Conservation (phyloP, 495 filamentous ascomycete species). For the Xylaria cubensis region DNA sequence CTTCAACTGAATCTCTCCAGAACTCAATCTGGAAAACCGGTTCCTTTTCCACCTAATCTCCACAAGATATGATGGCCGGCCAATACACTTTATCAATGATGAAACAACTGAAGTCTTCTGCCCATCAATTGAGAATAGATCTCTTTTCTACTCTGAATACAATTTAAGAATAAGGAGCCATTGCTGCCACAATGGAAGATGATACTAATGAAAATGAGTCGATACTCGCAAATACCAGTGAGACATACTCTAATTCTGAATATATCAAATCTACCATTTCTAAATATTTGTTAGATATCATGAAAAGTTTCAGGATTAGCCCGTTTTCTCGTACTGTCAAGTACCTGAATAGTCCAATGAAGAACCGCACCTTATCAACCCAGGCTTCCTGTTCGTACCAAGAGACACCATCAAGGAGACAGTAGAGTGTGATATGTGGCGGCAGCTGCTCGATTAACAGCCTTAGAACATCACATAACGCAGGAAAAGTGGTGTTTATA, state of each 20-base stretch:
- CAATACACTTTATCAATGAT: not conserved
- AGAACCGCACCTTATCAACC: not conserved
- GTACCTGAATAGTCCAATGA: not conserved
- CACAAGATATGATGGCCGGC: no score
- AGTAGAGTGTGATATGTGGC: not conserved
- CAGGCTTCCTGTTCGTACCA: conserved; percentile 11
- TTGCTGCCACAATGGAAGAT: not conserved
- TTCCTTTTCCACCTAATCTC: no score
- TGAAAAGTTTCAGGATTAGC: not conserved
- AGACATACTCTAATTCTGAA: not conserved
- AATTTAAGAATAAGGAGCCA: not conserved
- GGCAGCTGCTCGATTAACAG: not conserved
- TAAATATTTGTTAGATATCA: not conserved
- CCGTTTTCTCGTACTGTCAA: not conserved
- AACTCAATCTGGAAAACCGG: no score
- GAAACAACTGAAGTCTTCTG: not conserved
- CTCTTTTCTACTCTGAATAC: no score
- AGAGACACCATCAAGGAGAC: not conserved
- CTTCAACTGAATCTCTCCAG: no score
- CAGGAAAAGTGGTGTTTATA: not conserved
- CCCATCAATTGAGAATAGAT: no score
- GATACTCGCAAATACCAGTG: not conserved
- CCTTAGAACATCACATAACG: not conserved
- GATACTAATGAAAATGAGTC: not conserved
- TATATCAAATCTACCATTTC: not conserved